A percentile compares a stretch with the other conserved stretches of the same genome.
phyloP scores from a whole-genome alignment of 2,329 filamentous ascomycete genomes.

The Coniochaeta ligniaria region DNA sequence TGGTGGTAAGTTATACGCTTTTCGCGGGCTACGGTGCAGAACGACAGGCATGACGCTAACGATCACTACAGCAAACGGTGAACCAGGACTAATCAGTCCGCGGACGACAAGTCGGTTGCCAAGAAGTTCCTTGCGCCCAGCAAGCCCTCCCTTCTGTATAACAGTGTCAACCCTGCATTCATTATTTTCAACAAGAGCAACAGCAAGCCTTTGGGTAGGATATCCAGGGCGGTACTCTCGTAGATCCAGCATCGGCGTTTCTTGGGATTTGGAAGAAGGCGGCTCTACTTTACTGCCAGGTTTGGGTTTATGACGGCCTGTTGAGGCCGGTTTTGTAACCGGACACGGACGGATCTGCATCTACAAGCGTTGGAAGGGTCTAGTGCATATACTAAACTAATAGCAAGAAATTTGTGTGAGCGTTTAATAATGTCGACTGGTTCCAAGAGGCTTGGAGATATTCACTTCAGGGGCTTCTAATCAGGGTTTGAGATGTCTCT shows the following conservation, averaged over 20 bases:
- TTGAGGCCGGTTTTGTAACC: not conserved
- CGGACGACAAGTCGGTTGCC: too few relatives aligned
- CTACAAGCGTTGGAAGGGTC: not conserved
- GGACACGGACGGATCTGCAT: not conserved
- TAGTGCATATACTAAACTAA: not conserved
- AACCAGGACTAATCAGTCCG: not conserved
- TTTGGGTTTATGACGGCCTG: not conserved
- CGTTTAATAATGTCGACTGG: not conserved
- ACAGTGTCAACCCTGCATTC: not conserved
- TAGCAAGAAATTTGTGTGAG: not conserved
- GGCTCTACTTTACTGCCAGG: not conserved
- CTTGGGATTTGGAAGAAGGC: not conserved
- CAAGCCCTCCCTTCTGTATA: not conserved
- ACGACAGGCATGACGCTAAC: not conserved
- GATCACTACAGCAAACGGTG: not conserved
- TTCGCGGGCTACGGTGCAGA: too few relatives aligned
- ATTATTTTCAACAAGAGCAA: not conserved
- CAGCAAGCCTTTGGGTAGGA: not conserved
- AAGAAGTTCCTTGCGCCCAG: not conserved
- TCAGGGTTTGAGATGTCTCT: not conserved
- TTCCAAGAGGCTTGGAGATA: not conserved
- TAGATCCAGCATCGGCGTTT: not conserved
- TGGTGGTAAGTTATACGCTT: slow-evolving; percentile 58
- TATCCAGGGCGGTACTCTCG: not conserved
- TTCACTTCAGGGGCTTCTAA: not conserved